Conservation (phyloP, 1,284 basidiomycete species). For the Polyporus tsugae region DNA sequence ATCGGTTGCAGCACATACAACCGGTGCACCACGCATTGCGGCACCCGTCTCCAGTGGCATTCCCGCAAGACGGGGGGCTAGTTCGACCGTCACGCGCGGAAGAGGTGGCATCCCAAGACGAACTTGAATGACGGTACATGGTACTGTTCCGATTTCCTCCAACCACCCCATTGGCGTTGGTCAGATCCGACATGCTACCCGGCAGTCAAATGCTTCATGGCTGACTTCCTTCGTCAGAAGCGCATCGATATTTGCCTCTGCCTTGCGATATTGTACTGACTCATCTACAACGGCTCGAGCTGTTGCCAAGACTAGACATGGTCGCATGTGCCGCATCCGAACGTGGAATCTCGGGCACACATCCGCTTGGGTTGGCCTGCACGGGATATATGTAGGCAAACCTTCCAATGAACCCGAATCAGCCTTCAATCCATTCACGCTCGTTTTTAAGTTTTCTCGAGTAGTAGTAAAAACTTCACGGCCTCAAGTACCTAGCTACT, state of each 20-base stretch:
- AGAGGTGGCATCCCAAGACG: slow-evolving; percentile 7
- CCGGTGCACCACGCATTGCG: slow-evolving; percentile 16
- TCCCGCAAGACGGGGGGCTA: slow-evolving; percentile 23
- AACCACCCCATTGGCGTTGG: neutral
- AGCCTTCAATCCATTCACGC: neutral
- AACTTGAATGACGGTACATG: neutral
- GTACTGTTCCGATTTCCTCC: neutral
- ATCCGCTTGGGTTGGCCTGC: neutral
- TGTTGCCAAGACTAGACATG: neutral
- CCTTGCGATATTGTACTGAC: neutral
- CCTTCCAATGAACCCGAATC: neutral
- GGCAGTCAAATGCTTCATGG: neutral
- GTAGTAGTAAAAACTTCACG: too few relatives aligned
- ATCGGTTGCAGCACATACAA: slow-evolving; percentile 13
- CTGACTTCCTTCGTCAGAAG: neutral
- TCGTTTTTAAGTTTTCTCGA: neutral
- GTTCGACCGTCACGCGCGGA: slow-evolving; percentile 20
- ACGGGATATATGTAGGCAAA: neutral
- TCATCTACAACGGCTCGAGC: neutral
- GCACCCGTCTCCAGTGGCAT: slow-evolving; percentile 12
- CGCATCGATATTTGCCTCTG: neutral
- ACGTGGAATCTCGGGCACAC: neutral
- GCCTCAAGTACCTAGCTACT: too few relatives aligned
- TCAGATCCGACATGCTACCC: neutral
- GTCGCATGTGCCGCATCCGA: neutral